Base-by-base conservation (phyloP, 352 stramenopile species). In the Pythium biforme region DNA sequence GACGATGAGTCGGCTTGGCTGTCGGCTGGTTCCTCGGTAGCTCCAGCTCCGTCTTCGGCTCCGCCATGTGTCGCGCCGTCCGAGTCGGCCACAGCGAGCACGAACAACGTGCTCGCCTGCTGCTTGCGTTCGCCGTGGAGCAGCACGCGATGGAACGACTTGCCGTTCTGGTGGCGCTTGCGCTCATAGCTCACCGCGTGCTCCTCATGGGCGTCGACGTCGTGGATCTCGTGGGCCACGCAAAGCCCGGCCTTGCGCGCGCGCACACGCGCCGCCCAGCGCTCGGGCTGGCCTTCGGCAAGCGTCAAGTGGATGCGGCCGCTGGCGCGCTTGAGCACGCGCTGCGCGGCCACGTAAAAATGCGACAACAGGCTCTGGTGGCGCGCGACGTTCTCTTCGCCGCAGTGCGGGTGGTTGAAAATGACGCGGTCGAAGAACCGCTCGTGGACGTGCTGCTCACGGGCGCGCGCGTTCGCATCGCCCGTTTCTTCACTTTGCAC, bases 321-420 rank as follows among this genome's bases (percentile, higher is more conserved):
- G 1, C 57, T 20, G 33, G 8, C 61, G 10, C 20, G 29, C n/a
- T 57, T 40, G 26, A 90, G 56, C 10, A 93, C 62, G 10, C 77
- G 63, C 25, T 79, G 45, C 8, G 79, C 81, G 8, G 89, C 89
- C 53, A 84, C 64, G 66, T 94, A 97, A 45, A 98, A 95, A 67
- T 98, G 94, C 43, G 80, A 90, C 19, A 98, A 66, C 62, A 98
- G 89, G 55, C 83, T 84, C 53, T 80, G 81, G 77, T 98, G 94
- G 7, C 87, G 77, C 53, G 59, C 55, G 20, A 94, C 79, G 71
- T 97, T 92, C 76, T 98, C 94, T 39, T 89, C 89, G 8, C 90
- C 94, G 55, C 93, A 88, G 69, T 98, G 94, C 15, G 94, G 94
- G 70, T 98, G 94, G 69, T 98, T 94, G 72, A 98, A 98, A n/a